A percentile compares a stretch with the other conserved stretches of the same genome.
Conservation (phyloP, 306 rosid genomes). For the Delonix regia region DNA sequence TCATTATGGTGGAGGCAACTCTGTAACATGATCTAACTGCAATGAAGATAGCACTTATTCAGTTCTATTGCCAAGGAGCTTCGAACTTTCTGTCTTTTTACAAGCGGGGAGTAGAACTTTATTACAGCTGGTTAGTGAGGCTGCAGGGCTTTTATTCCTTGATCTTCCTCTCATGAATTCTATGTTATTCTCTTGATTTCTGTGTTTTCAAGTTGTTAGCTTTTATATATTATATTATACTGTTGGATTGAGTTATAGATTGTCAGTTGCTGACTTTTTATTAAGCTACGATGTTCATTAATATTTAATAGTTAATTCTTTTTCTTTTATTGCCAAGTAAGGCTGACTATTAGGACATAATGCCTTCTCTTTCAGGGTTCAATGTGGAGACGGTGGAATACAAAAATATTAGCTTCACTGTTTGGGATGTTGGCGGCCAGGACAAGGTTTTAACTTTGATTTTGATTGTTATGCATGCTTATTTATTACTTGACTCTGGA, state of each 20-base stretch:
- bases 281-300: neutral
- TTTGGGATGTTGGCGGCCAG: constrained; percentile 99
- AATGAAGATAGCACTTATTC: neutral
- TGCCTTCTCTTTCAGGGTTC: constrained; percentile 60
- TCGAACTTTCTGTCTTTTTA: neutral
- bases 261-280: constrained; percentile 2
- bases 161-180: neutral
- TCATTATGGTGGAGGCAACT: neutral
- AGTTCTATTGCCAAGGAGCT: neutral
- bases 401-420: constrained; percentile 99
- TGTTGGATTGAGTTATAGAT: neutral
- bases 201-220: neutral
- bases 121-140: neutral
- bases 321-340: constrained; percentile 10
- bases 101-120: neutral
- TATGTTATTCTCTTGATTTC: neutral
- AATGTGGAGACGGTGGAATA: constrained; percentile 99
- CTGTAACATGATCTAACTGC: neutral
- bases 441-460: constrained; percentile 73
- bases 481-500: neutral
- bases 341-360: neutral
- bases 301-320: neutral
- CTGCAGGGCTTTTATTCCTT: neutral
- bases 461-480: constrained; percentile 26
- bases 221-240: neutral